Conservation (phyloP, 1,284 basidiomycete genomes). For the Xerocomus minutiporus region DNA sequence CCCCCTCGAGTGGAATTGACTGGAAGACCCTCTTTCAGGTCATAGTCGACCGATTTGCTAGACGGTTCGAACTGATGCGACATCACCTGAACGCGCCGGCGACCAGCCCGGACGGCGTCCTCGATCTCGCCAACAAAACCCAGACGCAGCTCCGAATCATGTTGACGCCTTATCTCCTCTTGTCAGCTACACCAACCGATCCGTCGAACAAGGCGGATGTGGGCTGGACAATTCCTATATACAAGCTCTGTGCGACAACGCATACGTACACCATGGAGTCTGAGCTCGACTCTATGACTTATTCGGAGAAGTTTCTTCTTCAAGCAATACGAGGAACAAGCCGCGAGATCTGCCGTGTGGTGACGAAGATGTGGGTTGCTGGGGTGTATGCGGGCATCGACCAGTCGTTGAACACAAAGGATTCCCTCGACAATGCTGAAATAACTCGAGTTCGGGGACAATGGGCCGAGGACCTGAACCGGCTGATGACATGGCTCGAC, state of each 20-base stretch:
- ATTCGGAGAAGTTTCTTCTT: conserved; percentile 36
- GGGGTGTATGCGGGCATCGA: conserved; percentile 36
- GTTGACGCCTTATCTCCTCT: conserved; percentile 24
- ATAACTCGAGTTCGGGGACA: conserved; percentile 10
- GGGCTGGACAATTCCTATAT: conserved; percentile 29
- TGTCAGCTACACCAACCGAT: conserved; percentile 3
- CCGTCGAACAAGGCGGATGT: not conserved
- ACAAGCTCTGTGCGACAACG: conserved; percentile 32
- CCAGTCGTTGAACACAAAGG: not conserved
- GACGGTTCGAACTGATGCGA: conserved; percentile 39
- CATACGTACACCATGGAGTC: conserved; percentile 32
- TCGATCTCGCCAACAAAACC: conserved; percentile 13
- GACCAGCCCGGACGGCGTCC: conserved; percentile 1
- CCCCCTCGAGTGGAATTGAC: conserved; percentile 36
- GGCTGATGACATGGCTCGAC: conserved; percentile 40
- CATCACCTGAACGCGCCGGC: conserved; percentile 33
- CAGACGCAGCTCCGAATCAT: conserved; percentile 24
- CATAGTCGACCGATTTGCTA: conserved; percentile 40
- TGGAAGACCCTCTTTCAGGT: conserved; percentile 41
- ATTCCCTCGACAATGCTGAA: not conserved
- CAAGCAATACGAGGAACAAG: conserved; percentile 33
- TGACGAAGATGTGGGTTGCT: conserved; percentile 42
- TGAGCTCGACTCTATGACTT: conserved; percentile 25
- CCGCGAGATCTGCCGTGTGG: conserved; percentile 45
- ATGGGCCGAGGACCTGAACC: conserved; percentile 28